These are phyloP conservation scores for Fomitopsis pinicola DNA, from an alignment of 1,284 basidiomycete species.

Conservation along the genomic window DNA sequence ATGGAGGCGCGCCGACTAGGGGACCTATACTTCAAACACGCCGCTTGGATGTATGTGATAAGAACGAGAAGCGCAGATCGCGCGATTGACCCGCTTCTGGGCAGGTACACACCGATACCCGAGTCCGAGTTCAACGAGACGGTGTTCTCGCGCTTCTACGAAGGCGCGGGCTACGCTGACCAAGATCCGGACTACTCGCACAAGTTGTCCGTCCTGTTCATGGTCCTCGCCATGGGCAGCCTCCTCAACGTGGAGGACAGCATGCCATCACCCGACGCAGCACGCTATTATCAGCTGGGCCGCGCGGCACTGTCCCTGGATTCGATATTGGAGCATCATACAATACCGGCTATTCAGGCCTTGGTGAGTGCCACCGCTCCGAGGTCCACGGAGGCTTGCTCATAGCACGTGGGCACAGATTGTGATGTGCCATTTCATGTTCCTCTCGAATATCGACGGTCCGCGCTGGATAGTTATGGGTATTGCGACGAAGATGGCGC, in stretches of 20 bases:
- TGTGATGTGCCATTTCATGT: conserved; percentile 72
- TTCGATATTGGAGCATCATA: conserved; percentile 59
- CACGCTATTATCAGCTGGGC: conserved; percentile 55
- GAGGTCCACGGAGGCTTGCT: conserved; percentile 29
- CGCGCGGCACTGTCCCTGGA: conserved; percentile 56
- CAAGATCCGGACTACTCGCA: conserved; percentile 45
- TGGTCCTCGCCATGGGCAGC: conserved; percentile 31
- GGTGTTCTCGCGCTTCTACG: conserved; percentile 51
- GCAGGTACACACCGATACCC: conserved; percentile 58
- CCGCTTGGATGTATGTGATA: conserved; percentile 61
- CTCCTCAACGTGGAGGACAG: conserved; percentile 42
- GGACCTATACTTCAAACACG: conserved; percentile 56
- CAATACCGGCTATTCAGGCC: conserved; percentile 58
- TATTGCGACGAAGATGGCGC: conserved; percentile 60
- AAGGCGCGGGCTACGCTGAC: conserved; percentile 32
- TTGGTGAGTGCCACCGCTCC: conserved; percentile 39
- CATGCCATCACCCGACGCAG: conserved; percentile 46
- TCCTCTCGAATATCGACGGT: conserved; percentile 58
- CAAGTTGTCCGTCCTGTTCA: conserved; percentile 31
- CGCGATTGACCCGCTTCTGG: conserved; percentile 10
- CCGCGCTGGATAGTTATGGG: conserved; percentile 69
- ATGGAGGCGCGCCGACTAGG: conserved; percentile 39
- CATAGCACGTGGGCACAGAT: conserved; percentile 35
- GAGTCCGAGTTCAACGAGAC: conserved; percentile 49
- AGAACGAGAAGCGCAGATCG: not conserved